phyloP scores from a whole-genome alignment of 2,329 filamentous ascomycete genomes.

The Cladosporium oxysporum region DNA sequence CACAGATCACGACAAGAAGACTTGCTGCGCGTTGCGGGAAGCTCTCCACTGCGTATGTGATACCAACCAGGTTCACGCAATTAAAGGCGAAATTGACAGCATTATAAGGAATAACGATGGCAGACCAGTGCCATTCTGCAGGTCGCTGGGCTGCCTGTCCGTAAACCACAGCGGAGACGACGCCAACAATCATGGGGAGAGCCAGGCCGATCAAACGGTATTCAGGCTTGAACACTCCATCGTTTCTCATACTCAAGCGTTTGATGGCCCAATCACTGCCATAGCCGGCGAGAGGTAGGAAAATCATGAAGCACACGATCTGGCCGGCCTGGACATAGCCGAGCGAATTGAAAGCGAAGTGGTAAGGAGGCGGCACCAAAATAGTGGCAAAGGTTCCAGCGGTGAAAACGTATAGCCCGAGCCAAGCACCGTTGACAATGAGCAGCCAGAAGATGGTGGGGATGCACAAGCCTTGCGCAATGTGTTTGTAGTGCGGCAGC shows the following conservation, averaged over 20 bases:
- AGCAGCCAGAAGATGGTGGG: slow-evolving; percentile 45
- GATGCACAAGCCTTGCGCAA: slow-evolving; percentile 39
- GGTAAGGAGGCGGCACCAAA: slow-evolving; percentile 39
- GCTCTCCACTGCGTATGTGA: slow-evolving; percentile 47
- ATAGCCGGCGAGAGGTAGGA: slow-evolving; percentile 41
- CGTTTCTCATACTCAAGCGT: slow-evolving; percentile 36
- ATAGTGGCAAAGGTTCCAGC: slow-evolving; percentile 43
- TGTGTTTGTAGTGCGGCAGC: slow-evolving; percentile 29
- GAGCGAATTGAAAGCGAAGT: slow-evolving; percentile 38
- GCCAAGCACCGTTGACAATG: slow-evolving; percentile 38
- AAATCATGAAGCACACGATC: slow-evolving; percentile 40
- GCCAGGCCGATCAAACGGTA: slow-evolving; percentile 38
- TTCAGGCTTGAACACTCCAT: slow-evolving; percentile 44
- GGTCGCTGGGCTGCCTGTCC: slow-evolving; percentile 42
- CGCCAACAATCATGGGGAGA: slow-evolving; percentile 40
- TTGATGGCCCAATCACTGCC: slow-evolving; percentile 42
- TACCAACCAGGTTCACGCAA: slow-evolving; percentile 46
- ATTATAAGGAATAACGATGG: slow-evolving; percentile 34
- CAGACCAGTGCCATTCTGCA: slow-evolving; percentile 40
- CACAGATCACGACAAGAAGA: slow-evolving; percentile 48
- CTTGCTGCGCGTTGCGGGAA: slow-evolving; percentile 46
- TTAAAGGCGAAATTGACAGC: slow-evolving; percentile 42
- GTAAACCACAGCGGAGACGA: slow-evolving; percentile 41
- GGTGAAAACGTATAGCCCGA: slow-evolving; percentile 44
- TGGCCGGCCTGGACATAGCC: slow-evolving; percentile 44